Conservation (phyloP, 768 basidiomycete species). For the Agrocybe chaxingu region DNA sequence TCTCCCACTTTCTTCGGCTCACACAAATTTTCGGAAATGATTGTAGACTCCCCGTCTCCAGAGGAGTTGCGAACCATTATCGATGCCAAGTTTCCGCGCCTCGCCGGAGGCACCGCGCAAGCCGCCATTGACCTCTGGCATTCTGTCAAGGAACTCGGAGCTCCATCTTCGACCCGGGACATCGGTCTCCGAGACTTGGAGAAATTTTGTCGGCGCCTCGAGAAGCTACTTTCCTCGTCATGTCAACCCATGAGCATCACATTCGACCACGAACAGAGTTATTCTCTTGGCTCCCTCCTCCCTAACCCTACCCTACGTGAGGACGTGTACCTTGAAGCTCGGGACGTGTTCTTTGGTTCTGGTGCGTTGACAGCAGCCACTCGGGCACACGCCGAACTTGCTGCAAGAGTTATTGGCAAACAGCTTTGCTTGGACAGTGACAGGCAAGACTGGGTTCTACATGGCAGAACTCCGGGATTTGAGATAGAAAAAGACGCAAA, state of each 20-base stretch:
- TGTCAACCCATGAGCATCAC: conserved; percentile 41
- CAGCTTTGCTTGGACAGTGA: conserved; percentile 69
- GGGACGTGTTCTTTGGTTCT: conserved; percentile 89
- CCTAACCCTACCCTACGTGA: conserved; percentile 77
- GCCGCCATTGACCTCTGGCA: conserved; percentile 73
- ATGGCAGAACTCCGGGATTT: conserved; percentile 63
- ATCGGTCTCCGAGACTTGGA: conserved; percentile 79
- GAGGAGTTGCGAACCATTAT: conserved; percentile 75
- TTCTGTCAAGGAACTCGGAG: conserved; percentile 46
- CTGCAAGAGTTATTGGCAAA: conserved; percentile 54
- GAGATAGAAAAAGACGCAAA: conserved; percentile 67
- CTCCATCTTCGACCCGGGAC: conserved; percentile 50
- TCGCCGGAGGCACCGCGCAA: conserved; percentile 45
- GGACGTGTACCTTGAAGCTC: conserved; percentile 83
- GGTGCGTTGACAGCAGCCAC: conserved; percentile 51
- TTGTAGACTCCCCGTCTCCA: conserved; percentile 54
- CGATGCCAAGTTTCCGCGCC: conserved; percentile 56
- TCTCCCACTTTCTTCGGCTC: conserved; percentile 76
- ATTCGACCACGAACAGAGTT: conserved; percentile 16
- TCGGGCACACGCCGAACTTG: conserved; percentile 42
- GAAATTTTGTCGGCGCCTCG: conserved; percentile 78
- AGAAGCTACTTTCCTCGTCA: conserved; percentile 52
- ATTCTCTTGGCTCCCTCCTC: conserved; percentile 45
- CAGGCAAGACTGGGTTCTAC: conserved; percentile 66
- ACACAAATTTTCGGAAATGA: conserved; percentile 78